Evolutionary conservation across 2,329 filamentous ascomycete genomes (phyloP).

Genomic region (Ilyonectria destructans): DNA sequence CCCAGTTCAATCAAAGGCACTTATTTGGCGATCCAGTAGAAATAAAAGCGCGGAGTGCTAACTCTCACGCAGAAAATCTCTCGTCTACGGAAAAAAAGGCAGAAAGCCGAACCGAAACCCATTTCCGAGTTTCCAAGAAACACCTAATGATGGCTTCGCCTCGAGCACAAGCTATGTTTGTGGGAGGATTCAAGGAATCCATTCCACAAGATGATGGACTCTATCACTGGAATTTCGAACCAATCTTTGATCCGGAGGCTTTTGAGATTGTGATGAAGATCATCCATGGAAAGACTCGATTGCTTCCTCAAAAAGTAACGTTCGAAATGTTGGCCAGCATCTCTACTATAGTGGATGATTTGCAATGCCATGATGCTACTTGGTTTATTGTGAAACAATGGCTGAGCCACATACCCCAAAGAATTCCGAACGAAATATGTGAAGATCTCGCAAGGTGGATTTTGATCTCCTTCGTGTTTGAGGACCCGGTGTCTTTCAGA

Average conservation of each 20-base stretch:
- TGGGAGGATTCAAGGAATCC: background rate
- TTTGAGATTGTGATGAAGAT: slow-evolving; percentile 40
- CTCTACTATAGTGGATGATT: slow-evolving; percentile 38
- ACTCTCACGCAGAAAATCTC: background rate
- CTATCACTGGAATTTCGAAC: slow-evolving; percentile 30
- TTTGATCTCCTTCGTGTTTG: slow-evolving; percentile 33
- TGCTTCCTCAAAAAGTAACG: slow-evolving; percentile 17
- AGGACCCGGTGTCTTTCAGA: slow-evolving; percentile 10
- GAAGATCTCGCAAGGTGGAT: slow-evolving; percentile 29
- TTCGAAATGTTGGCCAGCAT: slow-evolving; percentile 31
- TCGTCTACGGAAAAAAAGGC: background rate
- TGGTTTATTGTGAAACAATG: slow-evolving; percentile 31
- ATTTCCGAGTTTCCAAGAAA: slow-evolving; percentile 22
- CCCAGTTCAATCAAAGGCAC: background rate
- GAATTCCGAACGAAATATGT: background rate
- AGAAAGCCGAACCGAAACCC: background rate
- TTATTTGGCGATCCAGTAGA: background rate
- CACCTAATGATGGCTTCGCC: slow-evolving; percentile 18
- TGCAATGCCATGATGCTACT: slow-evolving; percentile 38
- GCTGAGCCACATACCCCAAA: slow-evolving; percentile 20
- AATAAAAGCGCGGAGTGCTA: background rate
- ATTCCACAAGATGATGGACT: background rate
- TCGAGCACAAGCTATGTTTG: slow-evolving; percentile 23
- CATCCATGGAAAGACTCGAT: slow-evolving; percentile 33
- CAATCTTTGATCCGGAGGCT: slow-evolving; percentile 36